Evolutionary conservation across 1,139 yeast species (phyloP), one percentile per base, ranked within the genome.

Genomic region (Protomyces inouyei): DNA sequence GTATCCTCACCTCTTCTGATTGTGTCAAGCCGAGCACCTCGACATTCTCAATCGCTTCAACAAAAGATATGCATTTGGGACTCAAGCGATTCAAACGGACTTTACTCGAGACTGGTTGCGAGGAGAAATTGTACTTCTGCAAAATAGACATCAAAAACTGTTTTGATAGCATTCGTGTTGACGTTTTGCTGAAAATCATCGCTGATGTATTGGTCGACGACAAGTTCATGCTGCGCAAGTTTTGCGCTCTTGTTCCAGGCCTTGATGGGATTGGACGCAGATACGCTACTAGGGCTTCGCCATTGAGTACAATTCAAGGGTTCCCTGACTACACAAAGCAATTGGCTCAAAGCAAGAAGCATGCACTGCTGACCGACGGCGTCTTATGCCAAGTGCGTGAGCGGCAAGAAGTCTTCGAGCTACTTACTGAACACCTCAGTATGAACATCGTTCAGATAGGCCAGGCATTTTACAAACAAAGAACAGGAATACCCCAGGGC

Each of bases 401-500:
- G 2, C 61, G 68, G 4, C 65, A 55, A 3, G 46, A 60, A n/a
- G 45, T 72, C 9, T 32, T 67, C 14, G 57, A 55, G 0, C 57
- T 67, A 35, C 66, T 82, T 2, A 68, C 72, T 45, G 73, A 73
- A 8, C 86, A 84, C 66, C 68, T 85, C 35, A 71, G 71, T 2
- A 70, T 75, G 8, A 77, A 83, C 0, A 72, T 77, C 0, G 71
- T 85, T 0, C 72, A 70, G 43, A 72, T 78, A 1, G 74, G 75
- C 2, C 72, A 72, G 0, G 70, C 70, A 1, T 74, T 76, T 2
- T 83, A 75, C 68, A 73, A 74, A 35, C 78, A 96, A 66, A 80
- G 76, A 51, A 75, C 78, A 10, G 98, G 98, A 0, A 81, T 93
- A 0, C 93, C 88, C 63, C 98, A 93, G 75, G 98, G 98, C 0